Evolutionary conservation across 345 rosid species (phyloP).

Genomic region (Kernera saxatilis): DNA sequence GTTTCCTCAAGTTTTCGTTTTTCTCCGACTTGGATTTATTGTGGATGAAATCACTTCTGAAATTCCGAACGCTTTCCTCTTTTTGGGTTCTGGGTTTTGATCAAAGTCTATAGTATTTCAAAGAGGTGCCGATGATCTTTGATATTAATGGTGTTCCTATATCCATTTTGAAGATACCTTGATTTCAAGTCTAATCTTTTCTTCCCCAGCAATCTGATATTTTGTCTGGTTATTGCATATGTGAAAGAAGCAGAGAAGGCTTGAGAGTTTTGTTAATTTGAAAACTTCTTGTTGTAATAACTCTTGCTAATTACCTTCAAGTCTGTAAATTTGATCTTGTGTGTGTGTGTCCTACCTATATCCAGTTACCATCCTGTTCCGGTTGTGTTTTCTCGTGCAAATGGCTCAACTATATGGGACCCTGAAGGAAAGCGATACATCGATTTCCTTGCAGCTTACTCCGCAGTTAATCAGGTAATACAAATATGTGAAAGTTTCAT

Average conservation of each 20-base stretch:
- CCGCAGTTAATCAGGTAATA: slow-evolving; percentile 97
- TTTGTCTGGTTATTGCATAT: neutral
- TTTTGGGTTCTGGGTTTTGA: neutral
- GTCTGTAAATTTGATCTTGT: neutral
- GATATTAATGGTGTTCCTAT: neutral
- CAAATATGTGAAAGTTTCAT: neutral
- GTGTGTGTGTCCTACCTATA: neutral
- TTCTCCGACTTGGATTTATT: neutral
- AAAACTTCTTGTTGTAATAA: neutral
- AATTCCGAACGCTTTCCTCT: neutral
- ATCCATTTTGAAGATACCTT: neutral
- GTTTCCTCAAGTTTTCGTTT: neutral
- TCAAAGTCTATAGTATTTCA: neutral
- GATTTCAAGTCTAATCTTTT: neutral
- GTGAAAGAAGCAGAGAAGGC: neutral
- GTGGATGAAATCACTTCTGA: neutral
- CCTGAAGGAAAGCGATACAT: slow-evolving; percentile 92
- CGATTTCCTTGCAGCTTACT: slow-evolving; percentile 91
- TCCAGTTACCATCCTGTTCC: slow-evolving; percentile 96
- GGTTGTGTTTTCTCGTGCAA: slow-evolving; percentile 85
- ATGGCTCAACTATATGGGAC: slow-evolving; percentile 78
- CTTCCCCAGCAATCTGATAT: neutral
- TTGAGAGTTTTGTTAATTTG: neutral
- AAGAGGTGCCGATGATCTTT: neutral
- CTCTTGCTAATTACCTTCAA: neutral